Percentiles rank a stretch among this genome's conserved stretches.
phyloP scores from a whole-genome alignment of 1,139 yeast genomes.

The Fermentozyma sake region DNA sequence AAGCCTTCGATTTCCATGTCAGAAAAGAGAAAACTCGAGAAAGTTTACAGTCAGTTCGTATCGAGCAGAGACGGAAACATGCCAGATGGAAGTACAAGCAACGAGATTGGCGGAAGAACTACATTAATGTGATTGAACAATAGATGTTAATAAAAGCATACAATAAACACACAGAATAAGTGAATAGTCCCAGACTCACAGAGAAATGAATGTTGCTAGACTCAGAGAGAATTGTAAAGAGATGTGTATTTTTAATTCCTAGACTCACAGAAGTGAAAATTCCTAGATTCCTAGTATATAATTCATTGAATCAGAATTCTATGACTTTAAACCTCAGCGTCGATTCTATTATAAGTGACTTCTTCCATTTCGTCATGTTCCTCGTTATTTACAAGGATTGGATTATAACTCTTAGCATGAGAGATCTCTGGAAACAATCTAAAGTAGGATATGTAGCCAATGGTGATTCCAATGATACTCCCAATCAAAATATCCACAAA shows the following conservation, averaged over 20 bases:
- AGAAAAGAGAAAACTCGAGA: slow-evolving; percentile 60
- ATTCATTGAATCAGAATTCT: not conserved
- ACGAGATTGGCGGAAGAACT: slow-evolving; percentile 80
- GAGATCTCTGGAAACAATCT: slow-evolving; percentile 30
- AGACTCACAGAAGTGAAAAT: not conserved
- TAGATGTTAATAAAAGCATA: slow-evolving; percentile 1
- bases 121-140: slow-evolving; percentile 52
- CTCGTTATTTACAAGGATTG: slow-evolving; percentile 16
- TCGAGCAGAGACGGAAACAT: slow-evolving; percentile 81
- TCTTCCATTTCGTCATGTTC: slow-evolving; percentile 10
- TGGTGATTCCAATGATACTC: slow-evolving; percentile 43
- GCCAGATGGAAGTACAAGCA: slow-evolving; percentile 83
- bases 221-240: no score
- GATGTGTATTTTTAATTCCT: not conserved
- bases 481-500: slow-evolving; percentile 67
- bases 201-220: no score
- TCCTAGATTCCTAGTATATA: not conserved
- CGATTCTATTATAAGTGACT: no score
- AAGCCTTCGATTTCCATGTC: slow-evolving; percentile 80
- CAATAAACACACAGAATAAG: no score
- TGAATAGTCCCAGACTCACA: no score
- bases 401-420: slow-evolving; percentile 19
- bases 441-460: slow-evolving; percentile 37
- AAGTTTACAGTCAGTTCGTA: slow-evolving; percentile 69
- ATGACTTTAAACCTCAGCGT: slow-evolving; percentile 3